Evolutionary conservation across 2,329 filamentous ascomycete species (phyloP), one percentile per base, ranked within the genome.

Genomic region (Mycosphaerella sp.): DNA sequence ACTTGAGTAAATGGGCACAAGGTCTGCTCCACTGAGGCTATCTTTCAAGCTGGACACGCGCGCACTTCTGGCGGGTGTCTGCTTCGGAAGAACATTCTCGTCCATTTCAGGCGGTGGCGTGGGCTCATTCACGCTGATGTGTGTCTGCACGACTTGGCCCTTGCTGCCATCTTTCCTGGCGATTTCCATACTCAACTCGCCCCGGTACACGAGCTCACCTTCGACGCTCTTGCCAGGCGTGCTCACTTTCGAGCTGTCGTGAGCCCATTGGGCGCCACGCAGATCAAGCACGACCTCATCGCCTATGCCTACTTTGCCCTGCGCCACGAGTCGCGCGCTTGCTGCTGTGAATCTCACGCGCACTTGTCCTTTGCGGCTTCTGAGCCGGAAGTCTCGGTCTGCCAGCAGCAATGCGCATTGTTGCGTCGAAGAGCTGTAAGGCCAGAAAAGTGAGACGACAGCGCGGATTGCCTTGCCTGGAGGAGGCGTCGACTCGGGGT

Each of bases 371-470:
- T 81, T 85, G 40, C 79, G 77, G 58, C 83, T 82, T 53, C 92
- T 87, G 48, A 92, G 77, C 45, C 88, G 85, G 65, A 91, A 87
- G 69, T 96, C 89, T 44, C 84, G 83, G 64, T 96, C 91, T 44
- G 87, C 87, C 34, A 97, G 80, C 17, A 95, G 80, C 48, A 96
- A 84, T 26, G 89, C 85, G 61, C 90, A 80, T 39, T 83, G 83
- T 50, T 80, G 81, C 31, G 80, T 86, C 26, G 89, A 82, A 21
- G 86, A 86, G 60, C 87, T 95, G 71, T 89, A 96, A 0, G 92
- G 92, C 91, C 92, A 97, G 54, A 89, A 84, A 36, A 97, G 82
- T 7, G 89, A 92, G 21, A 96, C 82, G 12, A 87, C 77, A 39
- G 87, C 90, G 54, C 81, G 79, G 32, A 95, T 67, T 4, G 63